Conservation (phyloP, 2,329 filamentous ascomycete species). For the Cadophora luteo-olivacea region DNA sequence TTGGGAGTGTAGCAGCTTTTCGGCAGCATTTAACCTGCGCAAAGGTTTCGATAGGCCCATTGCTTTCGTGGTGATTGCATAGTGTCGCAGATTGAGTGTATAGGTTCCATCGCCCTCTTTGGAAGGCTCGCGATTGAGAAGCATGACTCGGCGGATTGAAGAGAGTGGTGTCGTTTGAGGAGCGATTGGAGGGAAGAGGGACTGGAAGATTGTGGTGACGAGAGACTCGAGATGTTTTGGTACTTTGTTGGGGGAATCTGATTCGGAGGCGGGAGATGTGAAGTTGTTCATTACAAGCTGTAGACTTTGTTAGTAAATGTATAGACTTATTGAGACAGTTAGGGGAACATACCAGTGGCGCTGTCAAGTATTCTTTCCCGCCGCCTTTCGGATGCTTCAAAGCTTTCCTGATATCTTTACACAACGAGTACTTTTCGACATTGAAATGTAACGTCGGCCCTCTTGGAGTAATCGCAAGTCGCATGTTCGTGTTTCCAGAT, state of each 20-base stretch:
- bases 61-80: conserved; percentile 89
- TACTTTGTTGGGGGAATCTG: conserved; percentile 70
- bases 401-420: conserved; percentile 85
- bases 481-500: conserved; percentile 89
- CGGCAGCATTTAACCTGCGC: conserved; percentile 82
- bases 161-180: conserved; percentile 88
- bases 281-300: conserved; percentile 99
- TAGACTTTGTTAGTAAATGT: conserved; percentile 39
- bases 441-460: conserved; percentile 94
- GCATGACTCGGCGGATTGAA: conserved; percentile 89
- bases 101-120: conserved; percentile 68
- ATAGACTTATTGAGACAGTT: not conserved
- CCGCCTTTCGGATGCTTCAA: conserved; percentile 83
- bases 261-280: conserved; percentile 62
- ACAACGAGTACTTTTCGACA: conserved; percentile 92
- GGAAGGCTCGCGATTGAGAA: conserved; percentile 80
- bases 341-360: conserved; percentile 70
- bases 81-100: conserved; percentile 88
- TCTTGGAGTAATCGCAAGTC: conserved; percentile 84
- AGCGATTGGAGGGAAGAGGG: conserved; percentile 93
- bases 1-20: conserved; percentile 66
- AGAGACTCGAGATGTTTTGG: conserved; percentile 94
- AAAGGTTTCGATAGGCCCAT: conserved; percentile 86
- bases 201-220: conserved; percentile 93
- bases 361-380: conserved; percentile 83